Evolutionary conservation across 163 green algal genomes (phyloP), one percentile per base, ranked within the genome.

Genomic region (Smithsoniella earleae): DNA sequence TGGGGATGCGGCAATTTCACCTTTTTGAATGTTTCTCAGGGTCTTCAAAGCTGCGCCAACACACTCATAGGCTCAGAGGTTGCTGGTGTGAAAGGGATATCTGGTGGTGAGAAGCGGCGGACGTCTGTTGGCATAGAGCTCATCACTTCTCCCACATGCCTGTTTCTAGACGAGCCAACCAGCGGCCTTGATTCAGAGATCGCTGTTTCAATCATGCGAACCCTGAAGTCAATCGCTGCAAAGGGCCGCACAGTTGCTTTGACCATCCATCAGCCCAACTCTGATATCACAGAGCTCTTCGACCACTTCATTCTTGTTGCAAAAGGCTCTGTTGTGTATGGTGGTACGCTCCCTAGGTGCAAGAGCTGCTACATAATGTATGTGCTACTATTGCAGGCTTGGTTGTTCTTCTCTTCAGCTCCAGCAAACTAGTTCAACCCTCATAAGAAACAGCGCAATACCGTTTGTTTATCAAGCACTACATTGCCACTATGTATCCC

Each of bases 201-300:
- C 69, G 88, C 88, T 0, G 75, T 82, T 2, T 78, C 69, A 20
- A 75, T 91, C 2, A 79, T 91, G 38, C 46, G 66, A 5, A 69
- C 65, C 0, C 78, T 93, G 34, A 46, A 76, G n/a, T 46, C 46
- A 33, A 80, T 94, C 62, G 82, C 85, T 8, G 40, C 63, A 5
- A 78, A 82, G 76, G 73, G 76, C 4, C 74, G 81, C 37, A 94
- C 86, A 25, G 85, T 89, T 3, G 76, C 89, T 64, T 79, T 77
- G 74, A 93, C 85, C 58, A 94, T 95, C 74, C 89, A 95, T 76
- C 88, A 94, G 77, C 89, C 89, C 36, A 86, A 75, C 62, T 81
- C 62, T n/a, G 77, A 88, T 74, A 89, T 92, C 75, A 86, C 77
- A 2, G 77, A 83, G 30, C 66, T 77, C 34, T 94, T 93, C 74